These are phyloP conservation scores for Oryza longistaminata DNA, from an alignment of 176 grass and related monocot species.

Conservation along the genomic window DNA sequence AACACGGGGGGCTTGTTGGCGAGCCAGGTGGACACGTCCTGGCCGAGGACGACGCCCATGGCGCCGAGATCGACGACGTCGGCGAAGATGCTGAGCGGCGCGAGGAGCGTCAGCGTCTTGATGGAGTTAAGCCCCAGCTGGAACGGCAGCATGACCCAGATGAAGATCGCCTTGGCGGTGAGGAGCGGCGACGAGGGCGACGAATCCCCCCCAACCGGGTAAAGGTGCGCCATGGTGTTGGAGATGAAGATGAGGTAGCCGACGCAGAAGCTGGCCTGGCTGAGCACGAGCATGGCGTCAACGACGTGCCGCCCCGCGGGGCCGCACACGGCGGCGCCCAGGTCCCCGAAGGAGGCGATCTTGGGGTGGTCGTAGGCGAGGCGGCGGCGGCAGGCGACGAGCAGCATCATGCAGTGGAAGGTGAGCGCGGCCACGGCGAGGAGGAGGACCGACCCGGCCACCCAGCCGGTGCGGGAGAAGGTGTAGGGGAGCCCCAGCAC, in stretches of 20 bases:
- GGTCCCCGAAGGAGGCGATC: slow-evolving; percentile 84
- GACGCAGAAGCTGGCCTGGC: slow-evolving; percentile 87
- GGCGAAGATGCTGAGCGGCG: slow-evolving; percentile 91
- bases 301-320: slow-evolving; percentile 58
- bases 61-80: slow-evolving; percentile 89
- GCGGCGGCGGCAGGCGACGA: slow-evolving; percentile 67
- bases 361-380: slow-evolving; percentile 53
- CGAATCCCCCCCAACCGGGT: slow-evolving; percentile 36
- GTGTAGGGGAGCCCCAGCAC: slow-evolving; percentile 97
- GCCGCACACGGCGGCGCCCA: slow-evolving; percentile 70
- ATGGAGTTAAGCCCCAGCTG: slow-evolving; percentile 95
- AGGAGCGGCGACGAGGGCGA: slow-evolving; percentile 41
- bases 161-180: slow-evolving; percentile 68
- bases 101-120: slow-evolving; percentile 90
- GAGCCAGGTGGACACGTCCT: slow-evolving; percentile 63
- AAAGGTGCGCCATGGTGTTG: slow-evolving; percentile 75
- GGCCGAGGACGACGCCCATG: slow-evolving; percentile 88
- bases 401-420: slow-evolving; percentile 96
- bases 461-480: slow-evolving; percentile 94
- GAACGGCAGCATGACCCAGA: slow-evolving; percentile 83
- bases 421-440: slow-evolving; percentile 75
- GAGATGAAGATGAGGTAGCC: slow-evolving; percentile 95
- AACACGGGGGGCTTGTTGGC: slow-evolving; percentile 48
- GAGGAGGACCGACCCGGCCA: slow-evolving; percentile 58
- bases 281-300: slow-evolving; percentile 94